These are phyloP conservation scores for Cordyceps tenuipes DNA, from an alignment of 2,329 filamentous ascomycete genomes.

Conservation along the genomic window DNA sequence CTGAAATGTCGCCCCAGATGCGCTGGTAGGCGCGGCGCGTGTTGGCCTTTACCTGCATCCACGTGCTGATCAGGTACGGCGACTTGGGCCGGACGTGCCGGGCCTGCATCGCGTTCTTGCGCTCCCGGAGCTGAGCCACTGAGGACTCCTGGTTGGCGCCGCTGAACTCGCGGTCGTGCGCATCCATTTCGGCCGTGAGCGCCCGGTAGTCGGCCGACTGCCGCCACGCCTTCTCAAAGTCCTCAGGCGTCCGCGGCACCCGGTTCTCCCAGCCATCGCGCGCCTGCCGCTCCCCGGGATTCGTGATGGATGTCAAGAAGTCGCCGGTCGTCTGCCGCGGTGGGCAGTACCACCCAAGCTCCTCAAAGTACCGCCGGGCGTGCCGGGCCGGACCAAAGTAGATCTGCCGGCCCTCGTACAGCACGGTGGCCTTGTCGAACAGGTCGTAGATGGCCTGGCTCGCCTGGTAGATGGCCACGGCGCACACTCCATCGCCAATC, in stretches of 20 bases:
- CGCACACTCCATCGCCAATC: constrained; percentile 51
- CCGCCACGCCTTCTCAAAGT: constrained; percentile 49
- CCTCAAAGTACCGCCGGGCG: constrained; percentile 58
- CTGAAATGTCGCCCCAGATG: constrained; percentile 42
- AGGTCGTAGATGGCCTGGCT: constrained; percentile 60
- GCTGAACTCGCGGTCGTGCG: constrained; percentile 39
- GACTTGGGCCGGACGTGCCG: constrained; percentile 46
- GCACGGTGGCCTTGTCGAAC: constrained; percentile 67
- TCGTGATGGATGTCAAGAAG: constrained; percentile 62
- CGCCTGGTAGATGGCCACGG: constrained; percentile 66
- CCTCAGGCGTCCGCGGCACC: constrained; percentile 60
- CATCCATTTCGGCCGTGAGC: constrained; percentile 39
- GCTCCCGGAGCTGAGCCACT: constrained; percentile 34
- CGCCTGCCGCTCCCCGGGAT: constrained; percentile 49
- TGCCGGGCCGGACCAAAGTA: constrained; percentile 57
- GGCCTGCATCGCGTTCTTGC: constrained; percentile 43
- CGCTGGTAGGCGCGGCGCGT: constrained; percentile 43
- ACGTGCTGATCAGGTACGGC: constrained; percentile 47
- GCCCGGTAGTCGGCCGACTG: constrained; percentile 35
- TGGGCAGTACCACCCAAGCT: constrained; percentile 61
- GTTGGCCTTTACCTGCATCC: constrained; percentile 45
- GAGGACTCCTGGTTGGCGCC: constrained; percentile 30
- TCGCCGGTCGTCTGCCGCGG: constrained; percentile 59
- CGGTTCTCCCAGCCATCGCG: constrained; percentile 49
- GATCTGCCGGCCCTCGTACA: constrained; percentile 72